phyloP scores from a whole-genome alignment of 139 green algal genomes.

The Chlorella ohadii region DNA sequence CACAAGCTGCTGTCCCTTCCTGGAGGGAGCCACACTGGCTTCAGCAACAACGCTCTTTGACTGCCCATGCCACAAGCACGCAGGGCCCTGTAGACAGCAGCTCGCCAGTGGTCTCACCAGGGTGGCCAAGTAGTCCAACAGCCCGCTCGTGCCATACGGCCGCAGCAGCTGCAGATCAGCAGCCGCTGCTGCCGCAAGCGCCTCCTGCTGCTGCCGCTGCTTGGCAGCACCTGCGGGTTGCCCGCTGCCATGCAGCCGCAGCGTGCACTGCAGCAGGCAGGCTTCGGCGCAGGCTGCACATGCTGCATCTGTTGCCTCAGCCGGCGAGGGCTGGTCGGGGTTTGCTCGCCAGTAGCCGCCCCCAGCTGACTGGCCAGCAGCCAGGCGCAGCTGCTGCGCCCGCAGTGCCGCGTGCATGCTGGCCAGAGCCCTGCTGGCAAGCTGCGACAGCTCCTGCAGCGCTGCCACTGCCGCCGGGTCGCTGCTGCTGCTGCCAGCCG shows the following conservation, averaged over 20 bases:
- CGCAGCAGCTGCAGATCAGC: slow-evolving; percentile 3
- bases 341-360: slow-evolving; percentile 10
- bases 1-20: no score
- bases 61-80: no score
- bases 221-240: not conserved
- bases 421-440: not conserved
- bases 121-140: not conserved
- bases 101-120: no score
- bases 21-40: no score
- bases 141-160: not conserved
- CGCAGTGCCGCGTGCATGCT: slow-evolving; percentile 12
- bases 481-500: no score
- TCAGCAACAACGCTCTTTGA: no score
- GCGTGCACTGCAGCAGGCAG: not conserved
- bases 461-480: no score
- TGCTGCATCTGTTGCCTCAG: not conserved
- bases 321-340: not conserved
- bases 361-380: not conserved
- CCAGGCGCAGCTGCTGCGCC: not conserved
- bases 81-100: no score
- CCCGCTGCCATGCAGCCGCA: slow-evolving; percentile 1
- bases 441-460: not conserved
- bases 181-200: not conserved
- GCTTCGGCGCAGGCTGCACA: not conserved
- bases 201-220: not conserved